Evolutionary conservation across 345 rosid genomes (phyloP).

Genomic region (Excoecaria cochinchinensis): DNA sequence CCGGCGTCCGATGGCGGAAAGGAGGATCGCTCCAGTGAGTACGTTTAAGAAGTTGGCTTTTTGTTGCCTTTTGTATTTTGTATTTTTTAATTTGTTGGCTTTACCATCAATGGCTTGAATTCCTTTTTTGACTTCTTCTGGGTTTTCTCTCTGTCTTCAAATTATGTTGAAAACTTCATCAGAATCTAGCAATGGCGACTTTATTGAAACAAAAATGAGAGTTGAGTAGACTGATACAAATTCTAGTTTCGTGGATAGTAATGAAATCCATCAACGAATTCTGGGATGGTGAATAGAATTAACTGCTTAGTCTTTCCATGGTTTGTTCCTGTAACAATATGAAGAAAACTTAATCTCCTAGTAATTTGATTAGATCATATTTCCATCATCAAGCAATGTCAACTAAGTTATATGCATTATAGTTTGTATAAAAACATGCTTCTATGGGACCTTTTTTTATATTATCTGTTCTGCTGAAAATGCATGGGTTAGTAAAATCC

Average conservation of each 20-base stretch:
- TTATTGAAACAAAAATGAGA: neutral
- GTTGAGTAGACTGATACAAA: neutral
- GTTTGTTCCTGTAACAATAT: neutral
- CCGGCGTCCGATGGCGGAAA: too few species aligned
- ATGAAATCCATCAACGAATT: neutral
- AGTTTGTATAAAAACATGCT: neutral
- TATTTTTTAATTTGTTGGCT: too few species aligned
- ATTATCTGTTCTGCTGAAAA: constrained; percentile 4
- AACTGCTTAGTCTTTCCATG: too few species aligned
- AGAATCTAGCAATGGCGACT: neutral
- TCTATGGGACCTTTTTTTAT: neutral
- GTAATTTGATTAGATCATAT: neutral
- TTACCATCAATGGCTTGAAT: too few species aligned
- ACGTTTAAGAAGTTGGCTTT: too few species aligned
- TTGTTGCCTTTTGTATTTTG: too few species aligned
- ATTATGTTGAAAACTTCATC: neutral
- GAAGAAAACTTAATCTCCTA: neutral
- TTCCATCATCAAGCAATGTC: neutral
- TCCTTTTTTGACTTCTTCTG: too few species aligned
- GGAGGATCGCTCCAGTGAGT: too few species aligned
- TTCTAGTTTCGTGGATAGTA: neutral
- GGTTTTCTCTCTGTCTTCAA: too few species aligned
- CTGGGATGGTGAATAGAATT: too few species aligned
- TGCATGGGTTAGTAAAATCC: constrained; percentile 5
- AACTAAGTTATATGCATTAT: neutral